phyloP scores from a whole-genome alignment of 73 alveolate species.

The Loxodes magnus region DNA sequence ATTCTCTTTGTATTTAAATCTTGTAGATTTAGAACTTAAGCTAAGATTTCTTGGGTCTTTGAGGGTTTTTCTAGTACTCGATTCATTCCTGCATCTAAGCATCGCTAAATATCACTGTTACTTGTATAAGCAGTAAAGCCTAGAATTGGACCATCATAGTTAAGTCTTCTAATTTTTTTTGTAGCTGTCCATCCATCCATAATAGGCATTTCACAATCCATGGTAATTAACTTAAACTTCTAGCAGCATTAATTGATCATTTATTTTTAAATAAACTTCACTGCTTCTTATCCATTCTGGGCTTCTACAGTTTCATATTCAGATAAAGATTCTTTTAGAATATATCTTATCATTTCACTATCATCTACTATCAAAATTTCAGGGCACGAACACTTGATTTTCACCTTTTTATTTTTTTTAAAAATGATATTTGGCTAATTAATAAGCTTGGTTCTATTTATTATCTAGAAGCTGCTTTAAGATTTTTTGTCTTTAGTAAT shows the following conservation, averaged over 20 bases:
- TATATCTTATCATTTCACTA: too few relatives aligned
- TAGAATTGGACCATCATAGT: not conserved
- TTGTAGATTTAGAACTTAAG: too few relatives aligned
- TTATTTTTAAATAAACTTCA: too few relatives aligned
- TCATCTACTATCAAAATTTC: too few relatives aligned
- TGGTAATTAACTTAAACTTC: not conserved
- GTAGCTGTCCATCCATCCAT: conserved; percentile 2
- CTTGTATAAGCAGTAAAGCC: not conserved
- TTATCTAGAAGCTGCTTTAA: too few relatives aligned
- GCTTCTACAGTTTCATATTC: conserved; percentile 5
- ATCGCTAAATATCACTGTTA: not conserved
- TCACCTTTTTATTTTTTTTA: too few relatives aligned
- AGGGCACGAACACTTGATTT: too few relatives aligned
- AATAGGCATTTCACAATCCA: conserved; percentile 5
- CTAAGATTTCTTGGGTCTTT: not conserved
- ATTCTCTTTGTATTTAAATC: too few relatives aligned
- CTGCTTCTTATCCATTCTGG: conserved; percentile 1
- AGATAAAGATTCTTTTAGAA: too few relatives aligned
- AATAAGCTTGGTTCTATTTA: too few relatives aligned
- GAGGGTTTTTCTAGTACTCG: not conserved
- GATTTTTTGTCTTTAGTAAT: too few relatives aligned
- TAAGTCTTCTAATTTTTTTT: not conserved
- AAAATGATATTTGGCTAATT: too few relatives aligned
- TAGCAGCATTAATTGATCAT: not conserved
- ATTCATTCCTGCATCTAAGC: not conserved